Evolutionary conservation across 441 rosid genomes (phyloP).

Genomic region (Jatropha multifida): DNA sequence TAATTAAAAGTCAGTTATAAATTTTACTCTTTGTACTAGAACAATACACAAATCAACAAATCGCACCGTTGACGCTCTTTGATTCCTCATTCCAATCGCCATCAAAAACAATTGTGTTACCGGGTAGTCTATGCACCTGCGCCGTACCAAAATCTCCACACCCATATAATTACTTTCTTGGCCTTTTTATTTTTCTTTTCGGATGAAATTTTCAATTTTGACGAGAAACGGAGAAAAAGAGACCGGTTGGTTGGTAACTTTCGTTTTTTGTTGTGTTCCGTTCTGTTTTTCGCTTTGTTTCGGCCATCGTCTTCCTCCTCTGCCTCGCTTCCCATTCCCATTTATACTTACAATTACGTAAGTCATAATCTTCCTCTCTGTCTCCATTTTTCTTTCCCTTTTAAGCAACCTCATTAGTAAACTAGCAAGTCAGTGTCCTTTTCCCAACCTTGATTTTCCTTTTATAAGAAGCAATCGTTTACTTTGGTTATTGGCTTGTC

Average conservation of each 20-base stretch:
- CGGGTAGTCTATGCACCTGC: neutral
- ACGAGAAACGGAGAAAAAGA: neutral
- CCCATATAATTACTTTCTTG: neutral
- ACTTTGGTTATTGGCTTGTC: neutral
- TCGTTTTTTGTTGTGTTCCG: neutral
- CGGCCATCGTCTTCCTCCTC: neutral
- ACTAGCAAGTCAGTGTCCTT: neutral
- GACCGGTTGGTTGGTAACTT: conserved; percentile 10
- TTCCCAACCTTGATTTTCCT: neutral
- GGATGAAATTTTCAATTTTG: neutral
- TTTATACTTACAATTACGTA: neutral
- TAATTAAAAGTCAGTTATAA: too few relatives aligned
- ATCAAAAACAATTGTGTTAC: too few relatives aligned
- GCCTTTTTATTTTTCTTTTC: too few relatives aligned
- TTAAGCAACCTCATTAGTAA: neutral
- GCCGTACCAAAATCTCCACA: neutral
- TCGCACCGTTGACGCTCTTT: too few relatives aligned
- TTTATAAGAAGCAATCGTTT: conserved; percentile 3
- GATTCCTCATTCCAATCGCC: too few relatives aligned
- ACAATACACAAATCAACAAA: too few relatives aligned
- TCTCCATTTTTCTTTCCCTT: neutral
- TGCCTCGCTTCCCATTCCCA: neutral
- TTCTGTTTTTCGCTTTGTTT: neutral
- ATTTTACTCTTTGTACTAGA: too few relatives aligned
- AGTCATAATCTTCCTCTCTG: neutral